phyloP scores from a whole-genome alignment of 2,329 filamentous ascomycete species.

The Tolypocladium paradoxum region DNA sequence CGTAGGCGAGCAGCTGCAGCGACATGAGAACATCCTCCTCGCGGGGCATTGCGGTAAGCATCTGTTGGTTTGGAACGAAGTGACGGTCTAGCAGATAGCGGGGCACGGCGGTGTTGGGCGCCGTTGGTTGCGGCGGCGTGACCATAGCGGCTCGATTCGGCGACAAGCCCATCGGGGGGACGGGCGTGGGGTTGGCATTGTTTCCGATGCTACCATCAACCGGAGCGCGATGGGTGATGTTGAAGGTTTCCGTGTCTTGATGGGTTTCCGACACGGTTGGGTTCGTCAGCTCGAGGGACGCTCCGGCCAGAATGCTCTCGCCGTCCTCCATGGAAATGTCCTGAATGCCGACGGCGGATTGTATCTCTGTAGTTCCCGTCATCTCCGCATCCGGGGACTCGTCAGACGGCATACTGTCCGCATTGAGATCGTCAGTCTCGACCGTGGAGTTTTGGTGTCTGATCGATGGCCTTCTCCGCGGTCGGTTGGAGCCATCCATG shows the following conservation, averaged over 20 bases:
- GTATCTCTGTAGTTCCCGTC: conserved; percentile 69
- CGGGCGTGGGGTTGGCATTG: conserved; percentile 53
- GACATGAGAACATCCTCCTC: conserved; percentile 99
- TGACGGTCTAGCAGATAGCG: conserved; percentile 70
- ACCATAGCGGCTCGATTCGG: conserved; percentile 60
- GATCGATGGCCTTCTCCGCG: conserved; percentile 69
- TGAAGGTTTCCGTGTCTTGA: conserved; percentile 81
- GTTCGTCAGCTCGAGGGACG: conserved; percentile 63
- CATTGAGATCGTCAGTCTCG: conserved; percentile 76
- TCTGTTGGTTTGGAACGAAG: conserved; percentile 56
- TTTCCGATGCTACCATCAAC: conserved; percentile 80
- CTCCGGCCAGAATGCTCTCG: conserved; percentile 66
- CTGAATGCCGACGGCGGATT: conserved; percentile 73
- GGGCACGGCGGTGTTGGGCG: conserved; percentile 61
- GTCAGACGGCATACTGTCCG: conserved; percentile 73
- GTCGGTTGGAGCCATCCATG: conserved; percentile 40
- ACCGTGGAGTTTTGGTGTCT: conserved; percentile 85
- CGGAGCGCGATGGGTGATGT: conserved; percentile 77
- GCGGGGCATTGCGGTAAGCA: conserved; percentile 83
- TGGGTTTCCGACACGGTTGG: conserved; percentile 69
- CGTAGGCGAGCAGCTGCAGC: conserved; percentile 88
- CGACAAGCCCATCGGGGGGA: conserved; percentile 61
- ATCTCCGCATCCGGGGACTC: conserved; percentile 68
- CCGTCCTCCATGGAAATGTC: conserved; percentile 72
- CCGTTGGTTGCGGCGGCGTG: conserved; percentile 62